phyloP scores from a whole-genome alignment of 805 yeast species.

The Candida ponderosae region DNA sequence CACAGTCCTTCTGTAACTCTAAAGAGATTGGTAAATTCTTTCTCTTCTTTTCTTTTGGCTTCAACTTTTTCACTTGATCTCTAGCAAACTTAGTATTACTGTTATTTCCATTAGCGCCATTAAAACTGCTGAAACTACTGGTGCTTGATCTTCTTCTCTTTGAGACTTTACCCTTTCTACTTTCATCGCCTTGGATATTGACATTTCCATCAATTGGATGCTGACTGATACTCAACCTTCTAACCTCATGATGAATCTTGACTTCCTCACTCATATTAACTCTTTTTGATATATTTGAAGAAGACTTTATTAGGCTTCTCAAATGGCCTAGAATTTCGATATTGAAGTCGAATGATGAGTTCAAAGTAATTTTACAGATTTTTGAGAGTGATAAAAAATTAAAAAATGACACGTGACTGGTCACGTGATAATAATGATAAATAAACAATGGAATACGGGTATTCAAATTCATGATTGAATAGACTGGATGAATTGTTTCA shows the following conservation, averaged over 20 bases:
- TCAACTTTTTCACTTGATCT: slow-evolving; percentile 1
- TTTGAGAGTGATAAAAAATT: too few species aligned
- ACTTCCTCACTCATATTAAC: background rate
- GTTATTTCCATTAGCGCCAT: background rate
- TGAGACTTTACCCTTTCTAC: background rate
- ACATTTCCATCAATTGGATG: background rate
- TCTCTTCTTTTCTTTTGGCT: slow-evolving; percentile 23
- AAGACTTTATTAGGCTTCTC: background rate
- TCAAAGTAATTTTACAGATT: too few species aligned
- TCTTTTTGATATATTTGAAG: background rate
- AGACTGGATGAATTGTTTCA: background rate
- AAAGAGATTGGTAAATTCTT: slow-evolving; percentile 24
- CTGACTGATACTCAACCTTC: background rate
- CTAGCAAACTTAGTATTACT: too few species aligned
- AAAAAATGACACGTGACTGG: too few species aligned
- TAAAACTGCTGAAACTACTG: background rate
- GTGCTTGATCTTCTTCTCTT: slow-evolving; percentile 21
- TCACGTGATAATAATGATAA: too few species aligned
- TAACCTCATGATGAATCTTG: background rate
- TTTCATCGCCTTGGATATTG: background rate
- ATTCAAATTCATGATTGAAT: too few species aligned
- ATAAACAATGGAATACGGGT: too few species aligned
- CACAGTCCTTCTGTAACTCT: slow-evolving; percentile 15
- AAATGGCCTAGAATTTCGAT: background rate
- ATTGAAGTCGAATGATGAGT: background rate